Percentiles rank a stretch among this genome's conserved stretches.
These are phyloP conservation scores for Leccinum barrowsii DNA, from an alignment of 768 basidiomycete genomes.

Conservation along the genomic window DNA sequence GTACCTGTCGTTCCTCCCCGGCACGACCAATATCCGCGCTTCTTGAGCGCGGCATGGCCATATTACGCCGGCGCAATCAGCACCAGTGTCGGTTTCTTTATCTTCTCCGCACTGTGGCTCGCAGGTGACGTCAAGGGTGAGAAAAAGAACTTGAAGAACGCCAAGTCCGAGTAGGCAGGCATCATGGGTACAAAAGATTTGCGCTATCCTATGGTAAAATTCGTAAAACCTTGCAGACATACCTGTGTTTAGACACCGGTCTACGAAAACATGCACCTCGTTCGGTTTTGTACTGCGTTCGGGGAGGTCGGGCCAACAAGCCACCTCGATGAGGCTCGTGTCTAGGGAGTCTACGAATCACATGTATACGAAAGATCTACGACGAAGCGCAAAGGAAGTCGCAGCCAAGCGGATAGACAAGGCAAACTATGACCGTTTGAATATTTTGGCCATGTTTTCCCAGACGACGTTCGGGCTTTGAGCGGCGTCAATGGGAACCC, in stretches of 20 bases:
- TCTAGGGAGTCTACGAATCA: conserved; percentile 17
- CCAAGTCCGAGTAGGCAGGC: conserved; percentile 27
- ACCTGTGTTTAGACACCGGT: conserved; percentile 17
- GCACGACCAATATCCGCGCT: conserved; percentile 94
- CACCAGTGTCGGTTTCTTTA: conserved; percentile 78
- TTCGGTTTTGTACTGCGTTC: not conserved
- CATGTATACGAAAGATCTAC: conserved; percentile 28
- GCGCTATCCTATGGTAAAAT: conserved; percentile 4
- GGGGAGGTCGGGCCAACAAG: not conserved
- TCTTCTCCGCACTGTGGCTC: conserved; percentile 87
- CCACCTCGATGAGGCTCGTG: conserved; percentile 4
- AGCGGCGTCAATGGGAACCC: conserved; percentile 89
- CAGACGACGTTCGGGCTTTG: conserved; percentile 92
- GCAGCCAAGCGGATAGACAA: not conserved
- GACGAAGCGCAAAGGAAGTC: not conserved
- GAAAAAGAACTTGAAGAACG: conserved; percentile 44
- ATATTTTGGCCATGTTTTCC: conserved; percentile 71
- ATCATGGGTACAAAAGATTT: conserved; percentile 1
- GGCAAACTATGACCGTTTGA: conserved; percentile 35
- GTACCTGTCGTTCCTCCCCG: conserved; percentile 89
- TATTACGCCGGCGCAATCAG: conserved; percentile 91
- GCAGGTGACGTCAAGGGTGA: conserved; percentile 72
- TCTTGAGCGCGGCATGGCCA: conserved; percentile 93
- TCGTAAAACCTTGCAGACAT: conserved; percentile 16
- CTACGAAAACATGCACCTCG: conserved; percentile 5